Percentiles rank a stretch among this genome's conserved stretches.
Evolutionary conservation across 768 basidiomycete species (phyloP).

Genomic region (Pleurotus tuoliensis): DNA sequence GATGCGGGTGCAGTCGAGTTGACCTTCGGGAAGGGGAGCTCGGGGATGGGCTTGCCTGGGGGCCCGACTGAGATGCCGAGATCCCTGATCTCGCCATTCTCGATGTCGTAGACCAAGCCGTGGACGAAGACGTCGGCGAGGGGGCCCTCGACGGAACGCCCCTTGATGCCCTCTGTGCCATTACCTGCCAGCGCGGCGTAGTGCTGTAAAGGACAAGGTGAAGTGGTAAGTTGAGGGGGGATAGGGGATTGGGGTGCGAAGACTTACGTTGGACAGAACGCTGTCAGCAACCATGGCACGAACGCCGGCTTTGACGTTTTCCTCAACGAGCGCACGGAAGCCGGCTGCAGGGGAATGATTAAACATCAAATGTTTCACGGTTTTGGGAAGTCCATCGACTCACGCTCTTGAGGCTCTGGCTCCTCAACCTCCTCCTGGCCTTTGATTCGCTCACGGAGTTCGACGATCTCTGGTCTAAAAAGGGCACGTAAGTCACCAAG

Average conservation of each 20-base stretch:
- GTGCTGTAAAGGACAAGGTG: neutral
- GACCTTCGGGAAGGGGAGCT: conserved; percentile 5
- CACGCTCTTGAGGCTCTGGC: conserved; percentile 27
- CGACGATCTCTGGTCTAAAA: conserved; percentile 30
- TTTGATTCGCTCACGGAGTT: conserved; percentile 23
- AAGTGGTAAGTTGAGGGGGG: neutral
- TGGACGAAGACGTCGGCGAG: conserved; percentile 5
- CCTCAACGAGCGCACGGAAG: conserved; percentile 41
- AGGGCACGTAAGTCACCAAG: neutral
- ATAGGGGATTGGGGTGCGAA: neutral
- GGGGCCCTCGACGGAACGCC: neutral
- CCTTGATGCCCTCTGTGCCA: conserved; percentile 1
- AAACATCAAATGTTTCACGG: neutral
- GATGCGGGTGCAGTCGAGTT: neutral
- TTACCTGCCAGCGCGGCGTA: conserved; percentile 5
- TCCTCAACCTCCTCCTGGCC: conserved; percentile 15
- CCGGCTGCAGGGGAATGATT: conserved; percentile 22
- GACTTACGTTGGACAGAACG: conserved; percentile 17
- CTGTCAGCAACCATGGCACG: conserved; percentile 14
- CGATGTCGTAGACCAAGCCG: conserved; percentile 6
- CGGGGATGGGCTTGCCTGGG: conserved; percentile 5
- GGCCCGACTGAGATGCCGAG: conserved; percentile 6
- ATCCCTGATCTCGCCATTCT: conserved; percentile 4
- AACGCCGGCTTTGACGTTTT: conserved; percentile 32
- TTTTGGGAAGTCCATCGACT: conserved; percentile 9